phyloP scores from a whole-genome alignment of 2,329 filamentous ascomycete genomes.

The Penicillium italicum region DNA sequence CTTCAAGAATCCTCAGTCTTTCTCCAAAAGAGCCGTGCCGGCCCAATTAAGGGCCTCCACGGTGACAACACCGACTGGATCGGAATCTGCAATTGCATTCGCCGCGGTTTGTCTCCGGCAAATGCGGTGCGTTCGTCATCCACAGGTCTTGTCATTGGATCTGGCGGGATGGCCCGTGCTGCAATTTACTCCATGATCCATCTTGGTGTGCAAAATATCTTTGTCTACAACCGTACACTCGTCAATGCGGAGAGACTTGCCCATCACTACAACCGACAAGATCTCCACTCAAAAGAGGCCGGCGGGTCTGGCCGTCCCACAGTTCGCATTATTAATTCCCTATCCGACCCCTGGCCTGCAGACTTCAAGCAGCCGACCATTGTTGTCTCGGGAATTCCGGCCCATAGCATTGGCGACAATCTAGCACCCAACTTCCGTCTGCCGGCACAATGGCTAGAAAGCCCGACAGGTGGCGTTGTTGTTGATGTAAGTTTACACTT shows the following conservation, averaged over 20 bases:
- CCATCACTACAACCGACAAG: slow-evolving; percentile 37
- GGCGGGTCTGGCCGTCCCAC: slow-evolving; percentile 20
- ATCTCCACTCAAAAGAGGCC: slow-evolving; percentile 20
- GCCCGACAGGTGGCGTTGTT: slow-evolving; percentile 40
- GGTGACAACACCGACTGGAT: slow-evolving; percentile 83
- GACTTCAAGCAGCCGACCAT: slow-evolving; percentile 38
- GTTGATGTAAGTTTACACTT: slow-evolving; percentile 34
- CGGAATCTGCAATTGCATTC: slow-evolving; percentile 69
- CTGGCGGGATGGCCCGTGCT: slow-evolving; percentile 49
- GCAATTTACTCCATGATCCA: slow-evolving; percentile 42
- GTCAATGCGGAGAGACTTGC: slow-evolving; percentile 36
- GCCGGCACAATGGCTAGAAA: slow-evolving; percentile 38
- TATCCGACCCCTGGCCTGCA: slow-evolving; percentile 33
- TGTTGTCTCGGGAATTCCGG: slow-evolving; percentile 38
- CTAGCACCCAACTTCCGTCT: slow-evolving; percentile 36
- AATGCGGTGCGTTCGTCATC: slow-evolving; percentile 58
- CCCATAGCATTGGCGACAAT: slow-evolving; percentile 36
- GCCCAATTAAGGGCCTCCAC: slow-evolving; percentile 65
- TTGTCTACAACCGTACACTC: slow-evolving; percentile 38
- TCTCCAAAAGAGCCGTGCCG: slow-evolving; percentile 59
- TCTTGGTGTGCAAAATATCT: slow-evolving; percentile 38
- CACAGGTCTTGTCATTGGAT: slow-evolving; percentile 60
- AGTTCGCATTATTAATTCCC: slow-evolving; percentile 29
- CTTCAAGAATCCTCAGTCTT: slow-evolving; percentile 56
- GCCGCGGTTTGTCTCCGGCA: slow-evolving; percentile 68